phyloP scores from a whole-genome alignment of 1,139 yeast species.

The Lodderomyces elongisporus region DNA sequence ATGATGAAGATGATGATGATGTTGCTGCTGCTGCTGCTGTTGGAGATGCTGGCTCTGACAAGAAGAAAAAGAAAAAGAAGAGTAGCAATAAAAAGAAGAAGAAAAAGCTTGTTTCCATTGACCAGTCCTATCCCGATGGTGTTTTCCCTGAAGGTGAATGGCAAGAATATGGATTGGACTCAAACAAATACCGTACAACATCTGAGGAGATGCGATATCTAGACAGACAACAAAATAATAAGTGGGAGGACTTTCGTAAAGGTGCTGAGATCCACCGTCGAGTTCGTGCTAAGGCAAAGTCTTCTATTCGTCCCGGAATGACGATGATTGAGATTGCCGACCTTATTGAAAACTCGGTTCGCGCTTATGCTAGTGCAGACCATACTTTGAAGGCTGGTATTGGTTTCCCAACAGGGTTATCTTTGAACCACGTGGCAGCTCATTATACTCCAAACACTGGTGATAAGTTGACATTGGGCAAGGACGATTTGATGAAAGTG shows the following conservation, averaged over 20 bases:
- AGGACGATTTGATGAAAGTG: conserved; percentile 93
- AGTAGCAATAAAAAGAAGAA: conserved; percentile 45
- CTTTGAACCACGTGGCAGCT: conserved; percentile 92
- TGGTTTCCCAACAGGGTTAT: conserved; percentile 96
- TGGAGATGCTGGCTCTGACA: conserved; percentile 27
- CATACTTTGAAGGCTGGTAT: conserved; percentile 73
- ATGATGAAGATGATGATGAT: conserved; percentile 11
- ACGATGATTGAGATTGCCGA: conserved; percentile 86
- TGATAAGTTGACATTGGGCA: conserved; percentile 70
- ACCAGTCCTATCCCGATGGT: conserved; percentile 64
- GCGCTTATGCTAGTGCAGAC: conserved; percentile 66
- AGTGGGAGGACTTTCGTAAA: conserved; percentile 86
- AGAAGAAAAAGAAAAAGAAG: conserved; percentile 34
- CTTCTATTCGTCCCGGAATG: conserved; percentile 85
- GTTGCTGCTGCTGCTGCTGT: conserved; percentile 11
- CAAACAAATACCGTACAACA: conserved; percentile 72
- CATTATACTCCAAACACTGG: conserved; percentile 98
- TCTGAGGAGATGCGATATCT: conserved; percentile 80
- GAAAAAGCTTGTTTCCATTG: conserved; percentile 52
- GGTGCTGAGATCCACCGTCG: conserved; percentile 95
- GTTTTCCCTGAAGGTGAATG: conserved; percentile 87
- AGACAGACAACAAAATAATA: conserved; percentile 59
- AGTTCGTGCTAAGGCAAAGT: conserved; percentile 76
- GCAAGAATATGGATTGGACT: conserved; percentile 68
- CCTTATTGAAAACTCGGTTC: conserved; percentile 77